Conservation (phyloP, 108 stramenopile genomes). For the Mediolabrus comicus region DNA sequence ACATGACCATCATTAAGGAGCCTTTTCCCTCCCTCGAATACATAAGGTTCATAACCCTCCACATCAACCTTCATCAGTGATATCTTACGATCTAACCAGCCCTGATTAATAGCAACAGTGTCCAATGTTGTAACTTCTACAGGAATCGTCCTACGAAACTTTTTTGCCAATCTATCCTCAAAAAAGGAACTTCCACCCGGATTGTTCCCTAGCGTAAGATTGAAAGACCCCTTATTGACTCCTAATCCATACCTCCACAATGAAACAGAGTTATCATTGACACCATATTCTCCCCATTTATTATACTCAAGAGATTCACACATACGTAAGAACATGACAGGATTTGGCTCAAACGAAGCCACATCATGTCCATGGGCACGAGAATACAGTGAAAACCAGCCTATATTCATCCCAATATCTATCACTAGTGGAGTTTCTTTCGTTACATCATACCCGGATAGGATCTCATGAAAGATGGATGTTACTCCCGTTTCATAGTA, state of each 20-base stretch:
- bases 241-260: constrained; percentile 27
- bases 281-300: constrained; percentile 6
- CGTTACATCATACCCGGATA: neutral
- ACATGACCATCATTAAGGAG: constrained; percentile 12
- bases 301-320: constrained; percentile 34
- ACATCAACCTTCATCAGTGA: constrained; percentile 38
- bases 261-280: neutral
- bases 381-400: constrained; percentile 36
- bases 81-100: constrained; percentile 26
- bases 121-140: constrained; percentile 29
- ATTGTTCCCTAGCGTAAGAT: constrained; percentile 33
- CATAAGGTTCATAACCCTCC: constrained; percentile 26
- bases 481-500: constrained; percentile 42
- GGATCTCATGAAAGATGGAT: constrained; percentile 21
- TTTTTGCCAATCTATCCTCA: constrained; percentile 27
- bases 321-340: constrained; percentile 21
- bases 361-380: constrained; percentile 31
- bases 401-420: constrained; percentile 47
- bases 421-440: constrained; percentile 4
- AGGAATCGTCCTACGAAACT: constrained; percentile 24
- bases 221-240: neutral
- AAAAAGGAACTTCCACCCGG: constrained; percentile 28
- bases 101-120: constrained; percentile 19
- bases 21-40: constrained; percentile 22
- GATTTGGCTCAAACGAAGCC: constrained; percentile 40